phyloP scores from a whole-genome alignment of 139 green algal species.

The Closterium sp. region DNA sequence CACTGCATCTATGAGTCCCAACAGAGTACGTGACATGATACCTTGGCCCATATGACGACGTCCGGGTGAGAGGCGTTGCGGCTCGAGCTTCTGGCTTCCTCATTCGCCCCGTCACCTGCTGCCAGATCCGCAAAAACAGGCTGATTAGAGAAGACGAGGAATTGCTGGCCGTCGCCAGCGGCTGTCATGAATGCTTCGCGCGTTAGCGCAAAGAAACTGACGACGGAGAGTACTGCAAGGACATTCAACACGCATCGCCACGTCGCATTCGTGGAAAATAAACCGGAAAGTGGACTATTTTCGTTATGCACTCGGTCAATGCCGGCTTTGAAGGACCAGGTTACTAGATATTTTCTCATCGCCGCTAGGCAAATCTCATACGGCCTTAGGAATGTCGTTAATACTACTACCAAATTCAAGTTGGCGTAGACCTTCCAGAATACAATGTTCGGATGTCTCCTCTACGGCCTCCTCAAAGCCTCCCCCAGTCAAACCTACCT shows the following conservation, averaged over 20 bases:
- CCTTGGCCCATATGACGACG: not conserved
- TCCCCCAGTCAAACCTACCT: no score
- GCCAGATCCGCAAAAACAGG: not conserved
- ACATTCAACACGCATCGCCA: not conserved
- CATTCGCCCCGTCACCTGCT: not conserved
- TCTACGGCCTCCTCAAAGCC: no score
- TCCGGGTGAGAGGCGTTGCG: not conserved
- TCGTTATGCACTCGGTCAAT: not conserved
- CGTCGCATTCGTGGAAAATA: not conserved
- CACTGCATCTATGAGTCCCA: no score
- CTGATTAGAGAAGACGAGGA: not conserved
- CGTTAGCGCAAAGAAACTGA: not conserved
- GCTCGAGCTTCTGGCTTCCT: not conserved
- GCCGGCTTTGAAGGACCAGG: not conserved
- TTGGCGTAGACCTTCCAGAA: no score
- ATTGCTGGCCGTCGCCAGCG: not conserved
- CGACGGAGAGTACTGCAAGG: not conserved
- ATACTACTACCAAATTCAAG: no score
- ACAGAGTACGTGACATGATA: no score
- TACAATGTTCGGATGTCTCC: no score
- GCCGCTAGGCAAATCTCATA: no score
- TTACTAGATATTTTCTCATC: not conserved
- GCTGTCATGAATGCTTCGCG: not conserved
- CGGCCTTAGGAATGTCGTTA: no score
- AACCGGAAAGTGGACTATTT: not conserved